A percentile compares a stretch with the other conserved stretches of the same genome.
phyloP scores from a whole-genome alignment of 495 filamentous ascomycete species.

The Hypoxylon perforatum region DNA sequence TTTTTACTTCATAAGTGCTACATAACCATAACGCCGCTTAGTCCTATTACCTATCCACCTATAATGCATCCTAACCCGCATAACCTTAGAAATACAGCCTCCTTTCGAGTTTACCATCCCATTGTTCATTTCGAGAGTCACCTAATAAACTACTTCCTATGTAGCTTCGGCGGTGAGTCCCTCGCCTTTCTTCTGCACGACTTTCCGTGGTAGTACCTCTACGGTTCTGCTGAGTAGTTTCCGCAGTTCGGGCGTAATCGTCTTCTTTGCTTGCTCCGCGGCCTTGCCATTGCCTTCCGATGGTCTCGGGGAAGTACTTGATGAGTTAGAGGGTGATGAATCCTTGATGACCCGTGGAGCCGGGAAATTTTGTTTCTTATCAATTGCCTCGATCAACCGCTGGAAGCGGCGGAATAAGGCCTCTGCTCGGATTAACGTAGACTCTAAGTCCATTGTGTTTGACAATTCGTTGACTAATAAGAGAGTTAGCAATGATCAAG shows the following conservation, averaged over 20 bases:
- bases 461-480: slow-evolving; percentile 88
- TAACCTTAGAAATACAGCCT: slow-evolving; percentile 29
- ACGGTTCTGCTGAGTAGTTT: slow-evolving; percentile 78
- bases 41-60: neutral
- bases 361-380: slow-evolving; percentile 86
- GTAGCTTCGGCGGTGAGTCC: slow-evolving; percentile 30
- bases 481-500: slow-evolving; percentile 28
- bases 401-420: slow-evolving; percentile 88
- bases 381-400: slow-evolving; percentile 84
- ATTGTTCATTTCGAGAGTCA: neutral
- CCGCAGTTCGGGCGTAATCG: slow-evolving; percentile 86
- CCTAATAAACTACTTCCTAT: slow-evolving; percentile 34
- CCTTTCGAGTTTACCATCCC: neutral
- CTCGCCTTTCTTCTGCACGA: slow-evolving; percentile 34
- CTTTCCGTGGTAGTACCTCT: slow-evolving; percentile 67
- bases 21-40: slow-evolving; percentile 17
- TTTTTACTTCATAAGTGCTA: slow-evolving; percentile 3
- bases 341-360: slow-evolving; percentile 58
- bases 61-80: slow-evolving; percentile 13
- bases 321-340: slow-evolving; percentile 26
- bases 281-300: slow-evolving; percentile 43
- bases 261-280: slow-evolving; percentile 59
- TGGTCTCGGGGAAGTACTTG: slow-evolving; percentile 19
- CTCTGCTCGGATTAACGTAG: slow-evolving; percentile 87
- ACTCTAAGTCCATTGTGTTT: slow-evolving; percentile 87